phyloP scores from a whole-genome alignment of 306 rosid species.

The Hippophae tibetana region DNA sequence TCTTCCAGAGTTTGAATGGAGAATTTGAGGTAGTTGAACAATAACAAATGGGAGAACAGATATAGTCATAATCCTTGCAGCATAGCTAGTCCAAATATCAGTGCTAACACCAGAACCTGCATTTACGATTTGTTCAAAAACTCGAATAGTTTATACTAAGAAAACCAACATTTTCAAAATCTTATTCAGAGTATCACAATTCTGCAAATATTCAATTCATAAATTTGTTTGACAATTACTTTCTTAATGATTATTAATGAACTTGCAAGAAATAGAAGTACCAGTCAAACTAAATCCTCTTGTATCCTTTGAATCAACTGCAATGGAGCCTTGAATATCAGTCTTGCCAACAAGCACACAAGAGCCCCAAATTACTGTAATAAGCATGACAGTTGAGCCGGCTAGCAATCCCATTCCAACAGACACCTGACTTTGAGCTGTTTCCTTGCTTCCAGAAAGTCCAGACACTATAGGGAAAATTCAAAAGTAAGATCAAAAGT shows the following conservation, averaged over 20 bases:
- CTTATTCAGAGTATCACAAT: no score
- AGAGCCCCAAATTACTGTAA: slow-evolving; percentile 56
- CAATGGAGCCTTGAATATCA: slow-evolving; percentile 29
- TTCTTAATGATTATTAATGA: no score
- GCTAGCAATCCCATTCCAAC: slow-evolving; percentile 71
- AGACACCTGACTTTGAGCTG: slow-evolving; percentile 61
- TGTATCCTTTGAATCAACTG: slow-evolving; percentile 27
- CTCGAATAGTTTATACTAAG: background rate
- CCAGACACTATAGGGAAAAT: slow-evolving; percentile 41
- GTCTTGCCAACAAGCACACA: slow-evolving; percentile 58
- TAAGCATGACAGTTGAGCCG: slow-evolving; percentile 73
- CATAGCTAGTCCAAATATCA: slow-evolving; percentile 87
- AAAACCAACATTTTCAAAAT: slow-evolving; percentile 8
- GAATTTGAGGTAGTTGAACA: slow-evolving; percentile 80
- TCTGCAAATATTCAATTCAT: no score
- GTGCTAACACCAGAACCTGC: slow-evolving; percentile 95
- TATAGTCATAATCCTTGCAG: slow-evolving; percentile 71
- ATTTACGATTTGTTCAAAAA: slow-evolving; percentile 16
- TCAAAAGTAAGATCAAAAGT: background rate
- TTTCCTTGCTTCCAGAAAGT: slow-evolving; percentile 44
- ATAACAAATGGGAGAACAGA: slow-evolving; percentile 73
- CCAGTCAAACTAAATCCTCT: slow-evolving; percentile 39
- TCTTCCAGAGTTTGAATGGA: slow-evolving; percentile 61
- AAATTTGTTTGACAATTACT: no score
- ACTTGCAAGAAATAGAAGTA: slow-evolving; percentile 3